These are phyloP conservation scores for Persicaria tinctoria DNA, from an alignment of 148 eudicot species.

Conservation along the genomic window DNA sequence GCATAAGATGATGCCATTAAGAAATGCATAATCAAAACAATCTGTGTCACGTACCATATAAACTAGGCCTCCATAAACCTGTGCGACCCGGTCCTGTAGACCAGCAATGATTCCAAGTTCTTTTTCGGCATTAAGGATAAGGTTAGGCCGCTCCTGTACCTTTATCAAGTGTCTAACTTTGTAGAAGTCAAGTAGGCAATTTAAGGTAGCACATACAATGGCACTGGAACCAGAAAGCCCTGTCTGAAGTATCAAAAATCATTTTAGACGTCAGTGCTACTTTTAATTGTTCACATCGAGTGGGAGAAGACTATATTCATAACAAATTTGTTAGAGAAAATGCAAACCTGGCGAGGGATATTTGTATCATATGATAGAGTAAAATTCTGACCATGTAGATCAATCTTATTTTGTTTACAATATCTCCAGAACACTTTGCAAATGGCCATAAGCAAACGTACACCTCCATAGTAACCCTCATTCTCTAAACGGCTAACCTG, in stretches of 20 bases:
- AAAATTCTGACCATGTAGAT: conserved; percentile 55
- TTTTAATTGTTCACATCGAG: not conserved
- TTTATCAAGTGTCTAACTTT: conserved; percentile 63
- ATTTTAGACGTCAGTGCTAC: not conserved
- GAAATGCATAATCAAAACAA: not conserved
- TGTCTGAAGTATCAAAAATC: conserved; percentile 42
- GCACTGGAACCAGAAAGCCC: conserved; percentile 98
- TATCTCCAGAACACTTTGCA: conserved; percentile 73
- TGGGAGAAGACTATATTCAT: not conserved
- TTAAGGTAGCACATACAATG: conserved; percentile 91
- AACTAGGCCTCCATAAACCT: conserved; percentile 92
- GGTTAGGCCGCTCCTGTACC: conserved; percentile 76
- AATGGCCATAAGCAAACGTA: conserved; percentile 86
- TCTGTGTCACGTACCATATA: conserved; percentile 55
- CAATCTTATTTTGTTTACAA: conserved; percentile 57
- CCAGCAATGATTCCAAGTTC: conserved; percentile 98
- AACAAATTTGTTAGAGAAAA: not conserved
- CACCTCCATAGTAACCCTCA: conserved; percentile 97
- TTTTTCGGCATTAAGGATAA: conserved; percentile 82
- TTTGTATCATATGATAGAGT: conserved; percentile 83
- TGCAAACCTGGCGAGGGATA: conserved; percentile 89
- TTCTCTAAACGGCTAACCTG: conserved; percentile 63
- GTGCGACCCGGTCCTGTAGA: conserved; percentile 90
- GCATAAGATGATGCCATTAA: not conserved
- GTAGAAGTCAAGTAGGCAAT: conserved; percentile 89